Evolutionary conservation across 2,329 filamentous ascomycete species (phyloP).

Genomic region (Uncinocarpus reesii): DNA sequence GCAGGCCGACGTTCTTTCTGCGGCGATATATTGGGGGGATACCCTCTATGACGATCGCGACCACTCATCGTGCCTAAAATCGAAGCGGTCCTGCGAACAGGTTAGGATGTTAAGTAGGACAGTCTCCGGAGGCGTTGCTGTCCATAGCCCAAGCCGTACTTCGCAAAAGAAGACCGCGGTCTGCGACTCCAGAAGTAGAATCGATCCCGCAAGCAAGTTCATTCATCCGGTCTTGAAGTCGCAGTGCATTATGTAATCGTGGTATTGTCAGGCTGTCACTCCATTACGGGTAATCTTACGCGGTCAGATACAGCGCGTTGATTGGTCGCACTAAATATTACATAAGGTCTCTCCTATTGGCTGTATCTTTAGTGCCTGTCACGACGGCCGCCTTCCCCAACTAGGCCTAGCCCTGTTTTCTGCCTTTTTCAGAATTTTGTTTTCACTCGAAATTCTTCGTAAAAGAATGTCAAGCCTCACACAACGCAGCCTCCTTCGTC

Average conservation of each 20-base stretch:
- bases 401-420: slow-evolving; percentile 2
- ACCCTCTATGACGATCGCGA: slow-evolving; percentile 29
- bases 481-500: background rate
- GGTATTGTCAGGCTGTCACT: background rate
- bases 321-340: background rate
- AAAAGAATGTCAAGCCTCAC: background rate
- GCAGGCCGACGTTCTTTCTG: slow-evolving; percentile 27
- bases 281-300: no score
- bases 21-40: slow-evolving; percentile 22
- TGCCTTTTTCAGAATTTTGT: background rate
- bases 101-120: no score
- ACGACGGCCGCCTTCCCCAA: slow-evolving; percentile 4
- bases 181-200: background rate
- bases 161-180: background rate
- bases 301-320: no score
- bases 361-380: background rate
- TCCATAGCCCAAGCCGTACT: background rate
- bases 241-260: background rate
- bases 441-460: background rate
- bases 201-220: background rate
- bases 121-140: no score
- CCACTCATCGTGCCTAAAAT: slow-evolving; percentile 26
- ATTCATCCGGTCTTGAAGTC: slow-evolving; percentile 1
- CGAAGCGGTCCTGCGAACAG: no score
- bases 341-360: background rate